Evolutionary conservation across 169 alveolate genomes (phyloP), one percentile per base, ranked within the genome.

Genomic region (Neospora caninum): DNA sequence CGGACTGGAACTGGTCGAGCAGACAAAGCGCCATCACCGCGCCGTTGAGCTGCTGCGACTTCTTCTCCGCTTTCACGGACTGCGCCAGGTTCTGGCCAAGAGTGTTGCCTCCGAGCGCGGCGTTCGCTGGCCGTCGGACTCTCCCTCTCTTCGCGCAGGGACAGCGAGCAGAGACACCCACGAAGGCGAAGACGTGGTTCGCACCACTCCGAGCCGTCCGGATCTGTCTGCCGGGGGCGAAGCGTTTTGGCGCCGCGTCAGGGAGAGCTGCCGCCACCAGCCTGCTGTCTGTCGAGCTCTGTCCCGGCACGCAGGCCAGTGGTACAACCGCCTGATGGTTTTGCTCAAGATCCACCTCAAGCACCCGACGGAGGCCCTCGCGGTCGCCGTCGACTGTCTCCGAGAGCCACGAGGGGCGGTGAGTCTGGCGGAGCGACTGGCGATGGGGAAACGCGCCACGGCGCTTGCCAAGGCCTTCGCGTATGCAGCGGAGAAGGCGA

Each of bases 251-350:
- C 91, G 27, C 45, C 31, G 9, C 43, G 70, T 1, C n/a, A 25
- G 13, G 29, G 54, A 45, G 41, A 18, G 18, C 73, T 29, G 6
- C n/a, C 78, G 43, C 6, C 78, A 2, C 16, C 78, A 45, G 80
- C 45, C 86, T 0, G 88, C 64, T 39, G 67, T 20, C 36, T 82
- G 89, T 27, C 38, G 69, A 6, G 67, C 67, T 36, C 41, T 82
- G 20, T 42, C 89, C 34, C 58, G 31, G 34, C 93, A 58, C 88
- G 38, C 64, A 41, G 93, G 93, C 64, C 58, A 89, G 93, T 89
- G 93, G 88, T 89, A 41, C 88, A 70, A 70, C 88, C 86, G 88
- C 36, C 93, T 89, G 64, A 89, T 78, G 93, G 93, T 89, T 53
- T 49, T 89, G 93, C 78, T 69, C 54, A 67, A 31, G 45, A 67